Conservation (phyloP, 805 yeast genomes). For the Candida mattraensis region DNA sequence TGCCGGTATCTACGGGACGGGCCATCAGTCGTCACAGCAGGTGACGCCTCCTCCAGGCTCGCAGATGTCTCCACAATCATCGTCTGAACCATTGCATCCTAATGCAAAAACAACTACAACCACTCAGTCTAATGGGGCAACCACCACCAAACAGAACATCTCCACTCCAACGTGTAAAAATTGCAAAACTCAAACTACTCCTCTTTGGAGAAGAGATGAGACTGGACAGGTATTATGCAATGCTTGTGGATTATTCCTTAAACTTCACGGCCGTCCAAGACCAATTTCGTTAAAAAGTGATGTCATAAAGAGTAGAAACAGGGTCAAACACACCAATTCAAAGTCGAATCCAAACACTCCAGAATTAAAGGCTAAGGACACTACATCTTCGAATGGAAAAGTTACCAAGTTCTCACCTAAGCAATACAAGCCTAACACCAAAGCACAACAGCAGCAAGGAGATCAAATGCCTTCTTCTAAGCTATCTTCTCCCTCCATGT, state of each 20-base stretch:
- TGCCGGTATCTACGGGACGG: too few species aligned
- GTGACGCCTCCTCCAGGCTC: conserved; percentile 13
- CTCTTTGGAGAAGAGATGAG: conserved; percentile 94
- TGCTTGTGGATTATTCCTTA: conserved; percentile 89
- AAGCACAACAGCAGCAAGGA: conserved; percentile 12
- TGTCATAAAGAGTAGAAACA: conserved; percentile 86
- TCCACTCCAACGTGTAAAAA: conserved; percentile 78
- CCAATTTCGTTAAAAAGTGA: conserved; percentile 91
- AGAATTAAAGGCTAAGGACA: conserved; percentile 52
- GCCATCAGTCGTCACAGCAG: too few species aligned
- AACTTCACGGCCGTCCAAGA: conserved; percentile 88
- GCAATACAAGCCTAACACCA: conserved; percentile 37
- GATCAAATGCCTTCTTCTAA: conserved; percentile 8
- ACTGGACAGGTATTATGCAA: conserved; percentile 88
- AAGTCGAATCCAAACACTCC: conserved; percentile 56
- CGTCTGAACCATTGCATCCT: conserved; percentile 44
- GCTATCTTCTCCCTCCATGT: conserved; percentile 20
- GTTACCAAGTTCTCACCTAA: conserved; percentile 37
- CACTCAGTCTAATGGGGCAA: conserved; percentile 58
- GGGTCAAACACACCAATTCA: conserved; percentile 56
- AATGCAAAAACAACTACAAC: conserved; percentile 60
- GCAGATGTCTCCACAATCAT: conserved; percentile 9
- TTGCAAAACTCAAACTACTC: conserved; percentile 91
- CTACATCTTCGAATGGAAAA: conserved; percentile 20
- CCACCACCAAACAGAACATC: conserved; percentile 63